Conservation (phyloP, 73 alveolate species). For the Blepharisma japonicum region DNA sequence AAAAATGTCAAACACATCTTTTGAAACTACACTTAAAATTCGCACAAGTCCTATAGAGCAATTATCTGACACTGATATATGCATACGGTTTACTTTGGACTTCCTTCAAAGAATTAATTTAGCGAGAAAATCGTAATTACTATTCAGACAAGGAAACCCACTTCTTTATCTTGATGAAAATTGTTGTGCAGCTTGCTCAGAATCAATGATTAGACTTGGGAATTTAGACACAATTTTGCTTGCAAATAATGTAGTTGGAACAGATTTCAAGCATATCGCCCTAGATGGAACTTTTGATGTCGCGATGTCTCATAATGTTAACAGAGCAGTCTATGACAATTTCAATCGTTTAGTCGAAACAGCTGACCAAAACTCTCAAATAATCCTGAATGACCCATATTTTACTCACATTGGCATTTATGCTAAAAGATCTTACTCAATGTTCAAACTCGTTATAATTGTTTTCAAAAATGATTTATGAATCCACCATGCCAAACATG, state of each 20-base stretch:
- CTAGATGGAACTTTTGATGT: neutral
- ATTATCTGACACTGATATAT: neutral
- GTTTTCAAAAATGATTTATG: neutral
- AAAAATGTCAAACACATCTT: slow-evolving; percentile 23
- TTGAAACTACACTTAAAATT: neutral
- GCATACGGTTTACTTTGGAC: neutral
- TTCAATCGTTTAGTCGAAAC: neutral
- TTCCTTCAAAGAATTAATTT: neutral
- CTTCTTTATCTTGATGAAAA: slow-evolving; percentile 11
- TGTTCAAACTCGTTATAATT: neutral
- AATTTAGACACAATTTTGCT: neutral
- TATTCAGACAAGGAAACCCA: neutral
- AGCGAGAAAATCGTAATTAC: neutral
- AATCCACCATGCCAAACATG: neutral
- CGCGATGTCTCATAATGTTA: neutral
- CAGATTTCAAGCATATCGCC: neutral
- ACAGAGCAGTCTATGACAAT: neutral
- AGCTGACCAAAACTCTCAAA: neutral
- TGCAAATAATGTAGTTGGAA: slow-evolving; percentile 6
- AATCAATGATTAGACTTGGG: neutral
- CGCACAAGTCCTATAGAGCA: neutral
- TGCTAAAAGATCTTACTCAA: neutral
- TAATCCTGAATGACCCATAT: neutral
- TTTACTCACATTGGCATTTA: neutral
- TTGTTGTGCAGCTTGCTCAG: neutral